Conservation (phyloP, 352 stramenopile species). For the Blastocystis sp. region DNA sequence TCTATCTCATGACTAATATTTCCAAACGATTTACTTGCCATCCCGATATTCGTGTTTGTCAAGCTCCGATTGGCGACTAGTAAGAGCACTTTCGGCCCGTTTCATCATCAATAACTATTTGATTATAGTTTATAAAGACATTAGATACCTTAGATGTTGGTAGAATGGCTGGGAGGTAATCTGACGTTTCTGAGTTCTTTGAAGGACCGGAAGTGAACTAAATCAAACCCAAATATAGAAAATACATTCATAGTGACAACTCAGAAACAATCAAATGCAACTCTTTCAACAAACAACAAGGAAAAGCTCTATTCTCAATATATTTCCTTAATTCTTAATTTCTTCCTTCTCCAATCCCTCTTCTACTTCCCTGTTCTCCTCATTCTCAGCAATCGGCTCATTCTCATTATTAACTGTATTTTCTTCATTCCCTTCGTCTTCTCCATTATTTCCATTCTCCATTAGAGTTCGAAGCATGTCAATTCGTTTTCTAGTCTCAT, state of each 20-base stretch:
- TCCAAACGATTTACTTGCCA: neutral
- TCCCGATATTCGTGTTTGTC: neutral
- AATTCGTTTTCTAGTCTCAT: constrained; percentile 36
- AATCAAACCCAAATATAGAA: neutral
- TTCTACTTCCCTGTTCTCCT: neutral
- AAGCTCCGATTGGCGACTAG: neutral
- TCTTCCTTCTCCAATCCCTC: too few relatives aligned
- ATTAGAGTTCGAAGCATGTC: constrained; percentile 6
- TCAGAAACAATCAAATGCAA: neutral
- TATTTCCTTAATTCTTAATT: too few relatives aligned
- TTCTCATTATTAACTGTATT: neutral
- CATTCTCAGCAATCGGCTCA: neutral
- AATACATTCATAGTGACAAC: neutral
- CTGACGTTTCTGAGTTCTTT: neutral
- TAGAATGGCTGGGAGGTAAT: constrained; percentile 13
- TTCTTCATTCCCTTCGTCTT: neutral
- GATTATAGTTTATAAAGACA: neutral
- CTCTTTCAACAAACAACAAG: neutral
- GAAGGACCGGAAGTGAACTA: neutral
- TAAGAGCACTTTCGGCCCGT: neutral
- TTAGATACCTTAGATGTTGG: neutral
- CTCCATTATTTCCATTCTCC: neutral
- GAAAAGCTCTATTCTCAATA: too few relatives aligned
- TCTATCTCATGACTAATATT: neutral
- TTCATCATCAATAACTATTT: neutral